phyloP scores from a whole-genome alignment of 495 filamentous ascomycete genomes.

The Neurospora tetraspora region DNA sequence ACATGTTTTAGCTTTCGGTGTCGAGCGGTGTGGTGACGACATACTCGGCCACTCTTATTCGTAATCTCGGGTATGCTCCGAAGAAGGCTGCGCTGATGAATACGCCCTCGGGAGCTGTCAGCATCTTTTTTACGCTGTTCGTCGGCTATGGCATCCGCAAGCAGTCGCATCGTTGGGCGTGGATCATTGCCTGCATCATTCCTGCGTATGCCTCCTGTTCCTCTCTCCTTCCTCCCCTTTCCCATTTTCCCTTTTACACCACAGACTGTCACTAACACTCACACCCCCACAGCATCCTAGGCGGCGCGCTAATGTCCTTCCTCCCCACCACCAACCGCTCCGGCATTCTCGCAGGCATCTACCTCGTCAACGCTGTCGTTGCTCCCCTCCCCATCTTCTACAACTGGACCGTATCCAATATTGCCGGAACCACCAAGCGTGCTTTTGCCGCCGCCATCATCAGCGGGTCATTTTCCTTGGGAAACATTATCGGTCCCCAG shows the following conservation, averaged over 20 bases:
- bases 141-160: conserved; percentile 34
- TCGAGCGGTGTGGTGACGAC: conserved; percentile 52
- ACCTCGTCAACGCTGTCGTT: conserved; percentile 52
- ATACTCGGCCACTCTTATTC: conserved; percentile 51
- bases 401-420: conserved; percentile 28
- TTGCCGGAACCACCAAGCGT: conserved; percentile 29
- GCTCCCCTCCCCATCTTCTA: conserved; percentile 39
- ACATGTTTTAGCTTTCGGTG: conserved; percentile 28
- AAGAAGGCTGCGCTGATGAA: conserved; percentile 48
- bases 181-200: conserved; percentile 23
- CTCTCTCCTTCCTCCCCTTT: too few relatives aligned
- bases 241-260: too few relatives aligned
- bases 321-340: conserved; percentile 31
- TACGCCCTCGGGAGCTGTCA: conserved; percentile 47
- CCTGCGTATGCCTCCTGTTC: conserved; percentile 18
- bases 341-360: conserved; percentile 52
- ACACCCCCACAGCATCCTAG: conserved; percentile 32
- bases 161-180: conserved; percentile 27
- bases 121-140: conserved; percentile 43
- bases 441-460: conserved; percentile 41
- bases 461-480: conserved; percentile 49
- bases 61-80: conserved; percentile 44
- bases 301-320: conserved; percentile 52
- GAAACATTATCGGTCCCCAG: conserved; percentile 60
- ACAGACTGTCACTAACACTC: too few relatives aligned